Base-by-base conservation (phyloP, 148 eudicot genomes). In the Rhododendron vialii region DNA sequence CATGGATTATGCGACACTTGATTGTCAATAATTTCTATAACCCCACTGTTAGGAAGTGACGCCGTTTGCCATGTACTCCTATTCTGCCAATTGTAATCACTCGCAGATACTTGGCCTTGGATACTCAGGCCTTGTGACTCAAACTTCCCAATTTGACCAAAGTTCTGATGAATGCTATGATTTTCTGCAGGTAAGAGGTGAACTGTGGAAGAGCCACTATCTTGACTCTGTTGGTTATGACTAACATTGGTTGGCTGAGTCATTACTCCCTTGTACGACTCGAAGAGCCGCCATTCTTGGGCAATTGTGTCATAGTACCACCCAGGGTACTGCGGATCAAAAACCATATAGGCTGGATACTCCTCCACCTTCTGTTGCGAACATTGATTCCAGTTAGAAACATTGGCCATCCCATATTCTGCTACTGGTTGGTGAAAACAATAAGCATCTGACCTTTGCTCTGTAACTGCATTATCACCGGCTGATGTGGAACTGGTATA, bases 271-370 rank as follows among this genome's bases (percentile, higher is more conserved):
- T 78, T 86, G 78, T 92, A 93, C 51, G 91, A 79, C 36, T 93
- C 98, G 84, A 95, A 84, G 12, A 89, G 82, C 43, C 78, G 80
- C 96, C 98, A 95, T 86, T 92, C 95, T 81, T 86, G 92, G 85
- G 92, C 86, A 88, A 87, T 87, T 53, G 93, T 90, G 85, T 95
- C 95, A 87, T 92, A 93, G 86, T 93, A 95, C 96, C 95, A 93
- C 79, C 93, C 96, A 85, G 98, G 98, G 86, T 93, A 95, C 63
- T 92, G 98, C 24, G 95, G 92, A 89, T 95, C 96, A 91, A 93
- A 93, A 24, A 92, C 82, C 95, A 95, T 92, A 87, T 93, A 88
- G 51, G 90, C 57, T n/a, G 96, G 95, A 86, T 92, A 95, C 78
- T 81, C 91, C 50, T 81, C 91, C 59, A 84, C 82, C 81, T 87